Evolutionary conservation across 2,329 filamentous ascomycete genomes (phyloP).

Genomic region (Aureobasidium lini): DNA sequence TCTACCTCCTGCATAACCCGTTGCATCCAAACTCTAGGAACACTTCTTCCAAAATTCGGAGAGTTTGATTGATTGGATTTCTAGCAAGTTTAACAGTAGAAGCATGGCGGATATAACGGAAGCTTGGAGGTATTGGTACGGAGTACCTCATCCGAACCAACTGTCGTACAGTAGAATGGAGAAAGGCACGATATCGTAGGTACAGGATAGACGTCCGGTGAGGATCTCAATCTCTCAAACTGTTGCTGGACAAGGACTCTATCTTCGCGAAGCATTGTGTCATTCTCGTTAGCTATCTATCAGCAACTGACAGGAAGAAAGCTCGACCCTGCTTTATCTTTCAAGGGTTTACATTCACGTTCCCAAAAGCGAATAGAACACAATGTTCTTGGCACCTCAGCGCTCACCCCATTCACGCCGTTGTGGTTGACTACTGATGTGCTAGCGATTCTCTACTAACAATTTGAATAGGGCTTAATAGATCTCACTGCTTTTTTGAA

Average conservation of each 20-base stretch:
- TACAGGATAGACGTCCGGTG: too few relatives aligned
- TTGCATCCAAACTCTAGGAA: background rate
- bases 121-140: background rate
- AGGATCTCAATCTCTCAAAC: too few relatives aligned
- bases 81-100: background rate
- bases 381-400: background rate
- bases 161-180: too few relatives aligned
- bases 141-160: background rate
- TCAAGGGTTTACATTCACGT: too few relatives aligned
- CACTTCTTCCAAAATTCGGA: background rate
- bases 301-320: background rate
- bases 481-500: background rate
- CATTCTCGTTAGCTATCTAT: background rate
- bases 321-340: too few relatives aligned
- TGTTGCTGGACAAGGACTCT: background rate
- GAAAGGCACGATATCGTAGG: too few relatives aligned
- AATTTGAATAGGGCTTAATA: background rate
- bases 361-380: too few relatives aligned
- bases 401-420: background rate
- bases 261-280: background rate
- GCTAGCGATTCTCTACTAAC: background rate
- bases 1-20: slow-evolving; percentile 1
- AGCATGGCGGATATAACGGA: background rate
- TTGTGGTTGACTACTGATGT: background rate
- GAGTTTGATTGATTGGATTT: background rate